Evolutionary conservation across 2,329 filamentous ascomycete genomes (phyloP).

Genomic region (Aspergillus transmontanensis): DNA sequence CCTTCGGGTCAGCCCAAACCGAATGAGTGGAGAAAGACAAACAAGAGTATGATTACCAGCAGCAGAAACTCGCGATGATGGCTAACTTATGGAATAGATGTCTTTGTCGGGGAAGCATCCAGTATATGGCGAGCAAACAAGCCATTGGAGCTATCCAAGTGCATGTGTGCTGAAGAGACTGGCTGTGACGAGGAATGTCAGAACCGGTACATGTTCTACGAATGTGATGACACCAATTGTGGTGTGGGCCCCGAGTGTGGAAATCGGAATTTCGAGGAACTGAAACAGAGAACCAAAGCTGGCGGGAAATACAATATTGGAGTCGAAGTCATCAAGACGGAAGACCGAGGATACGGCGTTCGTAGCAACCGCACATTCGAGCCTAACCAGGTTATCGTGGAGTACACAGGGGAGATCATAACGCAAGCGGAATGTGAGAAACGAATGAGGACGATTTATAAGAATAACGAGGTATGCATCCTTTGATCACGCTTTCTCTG

Average conservation of each 20-base stretch:
- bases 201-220: slow-evolving; percentile 95
- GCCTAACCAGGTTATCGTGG: slow-evolving; percentile 93
- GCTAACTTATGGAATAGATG: slow-evolving; percentile 62
- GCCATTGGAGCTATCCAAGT: slow-evolving; percentile 73
- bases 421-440: slow-evolving; percentile 91
- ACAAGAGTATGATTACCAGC: slow-evolving; percentile 70
- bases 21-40: slow-evolving; percentile 88
- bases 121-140: slow-evolving; percentile 80
- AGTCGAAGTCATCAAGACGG: slow-evolving; percentile 91
- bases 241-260: slow-evolving; percentile 75
- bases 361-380: slow-evolving; percentile 86
- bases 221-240: slow-evolving; percentile 91
- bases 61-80: neutral
- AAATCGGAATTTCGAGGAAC: slow-evolving; percentile 83
- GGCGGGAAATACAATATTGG: slow-evolving; percentile 89
- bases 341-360: slow-evolving; percentile 86
- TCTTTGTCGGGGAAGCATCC: slow-evolving; percentile 83
- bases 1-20: slow-evolving; percentile 86
- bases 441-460: slow-evolving; percentile 91
- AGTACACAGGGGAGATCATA: slow-evolving; percentile 97
- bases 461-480: slow-evolving; percentile 78
- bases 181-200: slow-evolving; percentile 90
- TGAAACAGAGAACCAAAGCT: slow-evolving; percentile 72
- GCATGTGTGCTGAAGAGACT: slow-evolving; percentile 74
- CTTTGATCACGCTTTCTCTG: neutral